phyloP scores from a whole-genome alignment of 1,284 basidiomycete species.

The Apiotrichum mycotoxinovorans region DNA sequence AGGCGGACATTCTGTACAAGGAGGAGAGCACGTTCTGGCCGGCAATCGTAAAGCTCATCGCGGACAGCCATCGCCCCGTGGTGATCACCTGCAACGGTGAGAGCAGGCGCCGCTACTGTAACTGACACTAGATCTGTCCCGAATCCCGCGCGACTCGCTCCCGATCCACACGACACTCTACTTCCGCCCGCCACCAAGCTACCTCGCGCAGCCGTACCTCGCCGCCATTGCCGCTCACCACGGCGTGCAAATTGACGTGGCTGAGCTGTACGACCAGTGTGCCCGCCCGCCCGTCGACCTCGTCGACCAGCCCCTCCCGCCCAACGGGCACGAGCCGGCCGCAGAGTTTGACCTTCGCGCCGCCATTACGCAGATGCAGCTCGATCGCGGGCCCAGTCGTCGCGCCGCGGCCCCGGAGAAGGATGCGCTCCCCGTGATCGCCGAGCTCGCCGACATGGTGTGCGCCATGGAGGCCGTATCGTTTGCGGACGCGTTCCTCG shows the following conservation, averaged over 20 bases:
- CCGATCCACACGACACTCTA: constrained; percentile 70
- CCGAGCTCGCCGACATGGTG: neutral
- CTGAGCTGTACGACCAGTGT: constrained; percentile 38
- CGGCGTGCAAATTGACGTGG: constrained; percentile 10
- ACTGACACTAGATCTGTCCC: constrained; percentile 58
- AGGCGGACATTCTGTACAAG: constrained; percentile 88
- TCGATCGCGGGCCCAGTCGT: constrained; percentile 34
- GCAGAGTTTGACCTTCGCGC: constrained; percentile 59
- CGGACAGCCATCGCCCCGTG: constrained; percentile 75
- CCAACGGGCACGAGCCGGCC: constrained; percentile 48
- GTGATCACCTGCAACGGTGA: constrained; percentile 89
- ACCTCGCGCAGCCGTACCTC: constrained; percentile 68
- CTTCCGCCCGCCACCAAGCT: constrained; percentile 61
- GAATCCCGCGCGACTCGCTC: constrained; percentile 67
- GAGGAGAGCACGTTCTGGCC: constrained; percentile 92
- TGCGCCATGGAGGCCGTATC: constrained; percentile 31
- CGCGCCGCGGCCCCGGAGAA: neutral
- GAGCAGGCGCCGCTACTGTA: constrained; percentile 28
- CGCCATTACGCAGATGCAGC: constrained; percentile 60
- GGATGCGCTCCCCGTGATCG: neutral
- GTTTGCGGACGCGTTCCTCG: constrained; percentile 58
- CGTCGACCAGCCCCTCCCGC: constrained; percentile 47
- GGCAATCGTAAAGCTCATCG: constrained; percentile 72
- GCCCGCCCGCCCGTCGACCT: constrained; percentile 25
- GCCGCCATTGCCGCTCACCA: constrained; percentile 54